These are phyloP conservation scores for Plantago lanceolata DNA, from an alignment of 305 asterid species.

Conservation along the genomic window DNA sequence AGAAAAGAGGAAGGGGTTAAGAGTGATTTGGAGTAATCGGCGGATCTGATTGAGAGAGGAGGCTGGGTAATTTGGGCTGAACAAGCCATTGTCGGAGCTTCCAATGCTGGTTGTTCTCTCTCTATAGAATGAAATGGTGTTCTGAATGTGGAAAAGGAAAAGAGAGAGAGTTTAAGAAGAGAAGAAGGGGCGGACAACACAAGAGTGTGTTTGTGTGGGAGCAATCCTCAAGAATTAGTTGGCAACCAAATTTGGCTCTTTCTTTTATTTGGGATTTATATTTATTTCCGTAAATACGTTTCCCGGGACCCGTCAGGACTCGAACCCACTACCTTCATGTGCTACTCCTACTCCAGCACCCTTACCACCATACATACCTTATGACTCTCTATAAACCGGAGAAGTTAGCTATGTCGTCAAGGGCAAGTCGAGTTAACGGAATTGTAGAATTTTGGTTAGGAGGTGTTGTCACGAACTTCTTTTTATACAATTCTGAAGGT, in stretches of 20 bases:
- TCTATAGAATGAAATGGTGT: background rate
- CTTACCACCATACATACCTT: too few relatives aligned
- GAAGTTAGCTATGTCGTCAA: too few relatives aligned
- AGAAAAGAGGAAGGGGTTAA: constrained; percentile 1
- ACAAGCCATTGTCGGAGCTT: constrained; percentile 38
- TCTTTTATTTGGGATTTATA: background rate
- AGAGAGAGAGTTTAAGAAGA: constrained; percentile 1
- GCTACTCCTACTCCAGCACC: too few relatives aligned
- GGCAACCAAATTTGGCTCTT: background rate
- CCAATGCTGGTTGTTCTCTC: background rate
- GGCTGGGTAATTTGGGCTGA: constrained; percentile 60
- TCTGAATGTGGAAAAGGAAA: constrained; percentile 7
- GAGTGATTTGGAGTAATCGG: constrained; percentile 30
- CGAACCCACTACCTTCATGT: too few relatives aligned
- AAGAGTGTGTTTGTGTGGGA: constrained; percentile 34
- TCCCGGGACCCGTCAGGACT: too few relatives aligned
- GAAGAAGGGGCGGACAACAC: constrained; percentile 35
- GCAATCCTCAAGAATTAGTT: constrained; percentile 33
- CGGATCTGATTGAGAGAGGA: constrained; percentile 60
- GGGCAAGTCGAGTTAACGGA: too few relatives aligned
- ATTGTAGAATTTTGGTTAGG: too few relatives aligned
- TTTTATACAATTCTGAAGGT: too few relatives aligned
- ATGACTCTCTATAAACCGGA: too few relatives aligned
- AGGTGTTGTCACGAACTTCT: too few relatives aligned
- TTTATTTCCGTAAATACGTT: too few relatives aligned